These are phyloP conservation scores for Lenzites betulinus DNA, from an alignment of 768 basidiomycete genomes.

Conservation along the genomic window DNA sequence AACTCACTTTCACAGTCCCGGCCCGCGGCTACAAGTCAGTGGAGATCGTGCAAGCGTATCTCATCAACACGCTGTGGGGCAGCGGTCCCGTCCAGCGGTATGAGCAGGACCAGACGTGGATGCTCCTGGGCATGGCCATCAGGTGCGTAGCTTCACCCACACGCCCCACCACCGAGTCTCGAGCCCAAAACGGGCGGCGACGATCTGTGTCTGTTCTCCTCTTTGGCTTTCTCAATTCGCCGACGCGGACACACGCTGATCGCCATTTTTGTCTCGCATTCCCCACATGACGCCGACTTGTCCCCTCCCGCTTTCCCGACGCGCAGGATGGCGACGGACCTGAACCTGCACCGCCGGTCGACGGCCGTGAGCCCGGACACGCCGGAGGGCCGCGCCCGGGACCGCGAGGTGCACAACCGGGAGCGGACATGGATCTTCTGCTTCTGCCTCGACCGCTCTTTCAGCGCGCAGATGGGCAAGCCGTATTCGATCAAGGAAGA, in stretches of 20 bases:
- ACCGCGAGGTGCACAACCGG: constrained; percentile 87
- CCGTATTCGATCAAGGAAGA: constrained; percentile 93
- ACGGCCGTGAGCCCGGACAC: constrained; percentile 59
- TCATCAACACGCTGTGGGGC: constrained; percentile 87
- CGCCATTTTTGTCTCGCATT: constrained; percentile 2
- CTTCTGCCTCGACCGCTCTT: constrained; percentile 83
- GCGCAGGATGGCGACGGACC: constrained; percentile 88
- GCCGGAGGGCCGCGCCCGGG: constrained; percentile 77
- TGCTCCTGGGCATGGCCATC: constrained; percentile 84
- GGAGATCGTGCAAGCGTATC: constrained; percentile 93
- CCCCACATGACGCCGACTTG: constrained; percentile 20
- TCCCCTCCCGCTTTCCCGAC: not conserved
- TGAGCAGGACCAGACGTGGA: constrained; percentile 95
- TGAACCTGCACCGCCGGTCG: constrained; percentile 93
- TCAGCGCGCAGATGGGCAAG: constrained; percentile 96
- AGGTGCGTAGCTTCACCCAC: constrained; percentile 46
- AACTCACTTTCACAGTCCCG: constrained; percentile 85
- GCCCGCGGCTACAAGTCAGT: constrained; percentile 90
- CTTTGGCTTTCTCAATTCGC: constrained; percentile 8
- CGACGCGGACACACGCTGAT: constrained; percentile 8
- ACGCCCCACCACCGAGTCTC: not conserved
- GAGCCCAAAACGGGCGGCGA: constrained; percentile 7
- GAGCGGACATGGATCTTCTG: constrained; percentile 94
- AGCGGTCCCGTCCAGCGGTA: constrained; percentile 95
- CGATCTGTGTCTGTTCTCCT: constrained; percentile 15